phyloP scores from a whole-genome alignment of 805 yeast species.

The Teunomyces cretensis region DNA sequence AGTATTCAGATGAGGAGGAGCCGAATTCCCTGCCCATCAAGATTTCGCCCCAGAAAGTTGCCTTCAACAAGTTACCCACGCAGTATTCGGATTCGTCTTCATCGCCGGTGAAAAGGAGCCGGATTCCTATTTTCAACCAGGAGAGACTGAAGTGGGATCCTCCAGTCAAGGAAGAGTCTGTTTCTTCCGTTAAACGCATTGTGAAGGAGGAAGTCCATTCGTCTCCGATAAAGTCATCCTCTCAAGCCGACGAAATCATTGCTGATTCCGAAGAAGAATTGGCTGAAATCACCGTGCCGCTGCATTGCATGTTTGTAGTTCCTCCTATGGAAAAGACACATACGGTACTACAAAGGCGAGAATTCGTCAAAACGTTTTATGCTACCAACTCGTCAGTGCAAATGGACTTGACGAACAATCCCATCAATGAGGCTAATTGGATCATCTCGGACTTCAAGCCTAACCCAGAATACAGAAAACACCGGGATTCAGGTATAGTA shows the following conservation, averaged over 20 bases:
- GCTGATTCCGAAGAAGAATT: constrained; percentile 27
- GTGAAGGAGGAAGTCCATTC: background rate
- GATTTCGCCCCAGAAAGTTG: constrained; percentile 9
- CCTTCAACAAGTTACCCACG: background rate
- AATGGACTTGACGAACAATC: constrained; percentile 29
- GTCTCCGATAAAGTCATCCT: background rate
- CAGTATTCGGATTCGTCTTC: constrained; percentile 1
- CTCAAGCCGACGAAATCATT: background rate
- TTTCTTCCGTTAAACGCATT: background rate
- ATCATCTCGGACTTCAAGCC: constrained; percentile 35
- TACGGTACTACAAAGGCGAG: constrained; percentile 35
- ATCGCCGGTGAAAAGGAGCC: constrained; percentile 1
- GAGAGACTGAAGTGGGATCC: constrained; percentile 15
- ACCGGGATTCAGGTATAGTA: constrained; percentile 4
- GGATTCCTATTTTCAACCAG: background rate
- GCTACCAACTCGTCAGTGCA: constrained; percentile 17
- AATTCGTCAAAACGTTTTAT: constrained; percentile 26
- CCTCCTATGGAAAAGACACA: constrained; percentile 11
- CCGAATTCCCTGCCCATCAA: constrained; percentile 11
- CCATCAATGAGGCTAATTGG: constrained; percentile 39
- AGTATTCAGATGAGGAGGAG: constrained; percentile 24
- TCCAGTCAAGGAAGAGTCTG: constrained; percentile 8
- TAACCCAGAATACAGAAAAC: constrained; percentile 21
- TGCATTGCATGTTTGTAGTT: background rate
- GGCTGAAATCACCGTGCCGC: constrained; percentile 13